These are phyloP conservation scores for Hymenoscyphus occultus DNA, from an alignment of 2,329 filamentous ascomycete genomes.

Conservation along the genomic window DNA sequence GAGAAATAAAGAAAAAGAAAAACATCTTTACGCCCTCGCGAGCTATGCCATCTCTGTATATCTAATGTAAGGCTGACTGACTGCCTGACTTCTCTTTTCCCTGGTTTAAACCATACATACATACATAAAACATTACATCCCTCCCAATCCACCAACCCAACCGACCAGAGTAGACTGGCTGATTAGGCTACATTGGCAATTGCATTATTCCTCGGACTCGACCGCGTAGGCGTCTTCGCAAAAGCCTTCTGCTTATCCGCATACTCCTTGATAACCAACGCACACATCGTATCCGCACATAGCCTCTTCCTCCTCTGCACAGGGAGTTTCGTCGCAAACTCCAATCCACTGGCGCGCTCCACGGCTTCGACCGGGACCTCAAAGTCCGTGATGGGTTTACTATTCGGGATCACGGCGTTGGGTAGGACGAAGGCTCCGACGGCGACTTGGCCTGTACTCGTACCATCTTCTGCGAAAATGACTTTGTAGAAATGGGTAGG, in stretches of 20 bases:
- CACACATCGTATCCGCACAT: conserved; percentile 83
- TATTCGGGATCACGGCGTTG: conserved; percentile 83
- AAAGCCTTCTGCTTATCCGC: conserved; percentile 59
- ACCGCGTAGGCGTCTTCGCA: conserved; percentile 31
- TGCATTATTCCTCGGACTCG: conserved; percentile 30
- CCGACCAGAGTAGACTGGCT: too few species aligned
- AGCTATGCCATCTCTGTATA: conserved; percentile 16
- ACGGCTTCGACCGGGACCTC: conserved; percentile 92
- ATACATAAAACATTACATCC: background rate
- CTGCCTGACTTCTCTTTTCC: background rate
- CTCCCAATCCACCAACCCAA: background rate
- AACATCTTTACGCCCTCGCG: conserved; percentile 10
- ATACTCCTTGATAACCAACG: conserved; percentile 79
- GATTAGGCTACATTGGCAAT: background rate
- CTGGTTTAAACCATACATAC: background rate
- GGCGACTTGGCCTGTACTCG: conserved; percentile 68
- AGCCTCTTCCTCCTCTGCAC: conserved; percentile 69
- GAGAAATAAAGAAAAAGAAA: background rate
- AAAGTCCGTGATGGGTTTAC: conserved; percentile 84
- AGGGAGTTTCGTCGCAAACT: conserved; percentile 82
- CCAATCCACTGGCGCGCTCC: conserved; percentile 86
- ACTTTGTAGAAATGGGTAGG: conserved; percentile 99
- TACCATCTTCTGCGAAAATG: conserved; percentile 88
- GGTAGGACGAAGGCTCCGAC: conserved; percentile 93
- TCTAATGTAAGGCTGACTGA: background rate